Conservation (phyloP, 2,329 filamentous ascomycete genomes). For the Aspergillus fijiensis region DNA sequence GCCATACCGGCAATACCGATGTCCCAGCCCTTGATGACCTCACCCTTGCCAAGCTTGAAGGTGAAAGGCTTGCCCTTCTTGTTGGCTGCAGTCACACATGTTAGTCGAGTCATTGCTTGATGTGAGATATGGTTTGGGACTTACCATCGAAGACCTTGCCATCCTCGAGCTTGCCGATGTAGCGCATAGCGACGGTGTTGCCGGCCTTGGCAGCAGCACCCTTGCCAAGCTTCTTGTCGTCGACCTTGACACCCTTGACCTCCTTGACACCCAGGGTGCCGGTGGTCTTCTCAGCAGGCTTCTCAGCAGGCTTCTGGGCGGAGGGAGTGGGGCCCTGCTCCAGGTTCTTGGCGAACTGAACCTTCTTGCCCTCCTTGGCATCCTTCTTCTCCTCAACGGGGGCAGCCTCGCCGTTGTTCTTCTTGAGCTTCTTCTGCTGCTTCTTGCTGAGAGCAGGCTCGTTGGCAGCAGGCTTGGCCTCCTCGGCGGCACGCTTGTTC, state of each 20-base stretch:
- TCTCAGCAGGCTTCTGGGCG: slow-evolving; percentile 46
- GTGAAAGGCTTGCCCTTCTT: slow-evolving; percentile 98
- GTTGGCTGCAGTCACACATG: slow-evolving; percentile 63
- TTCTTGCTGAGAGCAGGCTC: slow-evolving; percentile 86
- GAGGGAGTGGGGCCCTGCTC: slow-evolving; percentile 91
- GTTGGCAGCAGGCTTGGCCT: slow-evolving; percentile 51
- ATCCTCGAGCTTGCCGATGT: slow-evolving; percentile 94
- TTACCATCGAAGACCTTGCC: slow-evolving; percentile 93
- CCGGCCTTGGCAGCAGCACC: slow-evolving; percentile 86
- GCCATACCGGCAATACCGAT: slow-evolving; percentile 90
- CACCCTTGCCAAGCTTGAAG: slow-evolving; percentile 90
- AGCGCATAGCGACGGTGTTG: slow-evolving; percentile 88
- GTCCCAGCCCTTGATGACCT: slow-evolving; percentile 99
- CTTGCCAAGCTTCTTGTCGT: slow-evolving; percentile 89
- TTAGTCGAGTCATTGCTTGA: slow-evolving; percentile 6
- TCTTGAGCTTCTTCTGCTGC: slow-evolving; percentile 97
- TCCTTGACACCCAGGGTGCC: slow-evolving; percentile 69
- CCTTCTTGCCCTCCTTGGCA: slow-evolving; percentile 71
- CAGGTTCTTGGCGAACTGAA: slow-evolving; percentile 98
- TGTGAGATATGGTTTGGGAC: slow-evolving; percentile 34
- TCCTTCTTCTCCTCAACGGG: slow-evolving; percentile 59
- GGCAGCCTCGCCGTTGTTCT: slow-evolving; percentile 91
- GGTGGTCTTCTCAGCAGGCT: slow-evolving; percentile 49
- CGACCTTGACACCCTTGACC: slow-evolving; percentile 84
- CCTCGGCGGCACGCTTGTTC: slow-evolving; percentile 85